Conservation (phyloP, 208 protist genomes). For the Porcisia hertigi region DNA sequence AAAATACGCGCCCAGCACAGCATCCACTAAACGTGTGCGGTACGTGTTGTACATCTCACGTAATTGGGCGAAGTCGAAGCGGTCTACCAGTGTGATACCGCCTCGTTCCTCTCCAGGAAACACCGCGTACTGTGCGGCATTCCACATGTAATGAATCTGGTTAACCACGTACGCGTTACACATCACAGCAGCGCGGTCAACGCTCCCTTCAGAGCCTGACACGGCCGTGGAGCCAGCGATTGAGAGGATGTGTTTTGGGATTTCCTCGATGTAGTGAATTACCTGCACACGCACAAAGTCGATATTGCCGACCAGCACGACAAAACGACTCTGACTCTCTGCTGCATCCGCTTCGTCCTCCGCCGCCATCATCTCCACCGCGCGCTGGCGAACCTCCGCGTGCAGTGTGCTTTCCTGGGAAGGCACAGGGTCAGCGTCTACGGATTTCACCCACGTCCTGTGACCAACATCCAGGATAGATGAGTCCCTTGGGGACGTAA, state of each 20-base stretch:
- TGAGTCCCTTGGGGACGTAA: neutral
- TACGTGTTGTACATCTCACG: conserved; percentile 40
- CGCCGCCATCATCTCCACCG: conserved; percentile 48
- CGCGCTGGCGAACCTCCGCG: conserved; percentile 39
- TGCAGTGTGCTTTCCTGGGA: conserved; percentile 7
- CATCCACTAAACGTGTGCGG: conserved; percentile 42
- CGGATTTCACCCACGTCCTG: neutral
- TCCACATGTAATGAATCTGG: conserved; percentile 32
- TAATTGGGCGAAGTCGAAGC: conserved; percentile 41
- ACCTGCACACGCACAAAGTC: conserved; percentile 74
- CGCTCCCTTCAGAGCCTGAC: conserved; percentile 3
- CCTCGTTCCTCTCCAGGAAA: conserved; percentile 27
- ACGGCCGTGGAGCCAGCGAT: conserved; percentile 8
- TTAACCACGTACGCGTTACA: conserved; percentile 29
- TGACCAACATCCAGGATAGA: too few relatives aligned
- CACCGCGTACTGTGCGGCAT: conserved; percentile 14
- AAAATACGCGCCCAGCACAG: conserved; percentile 45
- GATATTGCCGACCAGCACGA: conserved; percentile 61
- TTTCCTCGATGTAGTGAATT: conserved; percentile 47
- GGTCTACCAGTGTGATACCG: conserved; percentile 28
- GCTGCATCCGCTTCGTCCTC: conserved; percentile 63
- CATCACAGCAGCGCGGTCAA: conserved; percentile 16
- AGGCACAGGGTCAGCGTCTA: neutral
- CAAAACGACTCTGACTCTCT: conserved; percentile 64
- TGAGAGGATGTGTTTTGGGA: conserved; percentile 35